Evolutionary conservation across 768 basidiomycete genomes (phyloP).

Genomic region (Chalciporus sphaerocephalus): DNA sequence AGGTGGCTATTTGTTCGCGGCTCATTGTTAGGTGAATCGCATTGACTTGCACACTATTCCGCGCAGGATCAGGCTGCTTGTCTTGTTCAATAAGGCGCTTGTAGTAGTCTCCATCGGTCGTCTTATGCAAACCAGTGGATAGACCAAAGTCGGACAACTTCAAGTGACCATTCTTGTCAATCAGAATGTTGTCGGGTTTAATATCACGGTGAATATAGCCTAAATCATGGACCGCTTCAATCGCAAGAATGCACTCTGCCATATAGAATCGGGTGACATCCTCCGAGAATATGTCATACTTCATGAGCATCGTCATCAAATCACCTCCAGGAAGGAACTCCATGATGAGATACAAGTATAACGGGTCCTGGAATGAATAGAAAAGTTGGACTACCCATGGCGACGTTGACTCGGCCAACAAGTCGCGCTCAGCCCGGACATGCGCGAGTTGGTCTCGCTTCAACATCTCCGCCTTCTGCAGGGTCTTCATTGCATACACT

Average conservation of each 20-base stretch:
- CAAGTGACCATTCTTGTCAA: slow-evolving; percentile 94
- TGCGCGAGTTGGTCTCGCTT: slow-evolving; percentile 98
- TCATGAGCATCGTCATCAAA: slow-evolving; percentile 99
- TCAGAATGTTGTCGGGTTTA: slow-evolving; percentile 98
- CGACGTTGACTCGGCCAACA: slow-evolving; percentile 93
- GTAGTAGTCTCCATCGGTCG: slow-evolving; percentile 91
- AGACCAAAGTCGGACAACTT: slow-evolving; percentile 98
- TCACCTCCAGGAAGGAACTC: slow-evolving; percentile 90
- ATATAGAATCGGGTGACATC: slow-evolving; percentile 99
- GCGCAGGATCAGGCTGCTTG: slow-evolving; percentile 56
- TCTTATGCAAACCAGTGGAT: slow-evolving; percentile 96
- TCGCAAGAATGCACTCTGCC: slow-evolving; percentile 96
- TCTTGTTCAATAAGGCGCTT: slow-evolving; percentile 83
- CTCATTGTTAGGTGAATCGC: slow-evolving; percentile 97
- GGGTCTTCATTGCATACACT: slow-evolving; percentile 99
- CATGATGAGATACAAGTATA: slow-evolving; percentile 98
- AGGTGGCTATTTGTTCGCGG: slow-evolving; percentile 94
- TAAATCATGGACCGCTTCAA: slow-evolving; percentile 97
- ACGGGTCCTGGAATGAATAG: slow-evolving; percentile 96
- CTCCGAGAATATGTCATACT: slow-evolving; percentile 98
- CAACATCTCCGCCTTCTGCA: slow-evolving; percentile 98
- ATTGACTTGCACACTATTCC: slow-evolving; percentile 97
- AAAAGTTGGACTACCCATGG: slow-evolving; percentile 97
- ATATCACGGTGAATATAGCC: slow-evolving; percentile 99
- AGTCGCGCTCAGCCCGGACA: slow-evolving; percentile 94